Evolutionary conservation across 2,329 filamentous ascomycete genomes (phyloP).

Genomic region (Trichoderma sp.): DNA sequence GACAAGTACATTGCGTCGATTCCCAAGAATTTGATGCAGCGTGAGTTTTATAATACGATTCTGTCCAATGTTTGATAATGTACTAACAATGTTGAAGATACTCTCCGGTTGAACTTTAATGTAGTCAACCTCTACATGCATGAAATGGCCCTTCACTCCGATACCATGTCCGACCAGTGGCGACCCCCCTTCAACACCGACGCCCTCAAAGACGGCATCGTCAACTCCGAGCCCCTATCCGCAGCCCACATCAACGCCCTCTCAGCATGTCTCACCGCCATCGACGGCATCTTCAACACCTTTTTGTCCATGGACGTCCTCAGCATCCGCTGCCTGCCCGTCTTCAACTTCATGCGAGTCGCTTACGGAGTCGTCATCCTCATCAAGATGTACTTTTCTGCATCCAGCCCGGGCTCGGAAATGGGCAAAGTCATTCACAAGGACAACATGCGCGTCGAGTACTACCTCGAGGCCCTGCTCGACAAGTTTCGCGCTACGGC

Average conservation of each 20-base stretch:
- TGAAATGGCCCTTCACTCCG: constrained; percentile 68
- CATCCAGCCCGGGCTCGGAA: constrained; percentile 61
- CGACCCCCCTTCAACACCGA: constrained; percentile 47
- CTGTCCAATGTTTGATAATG: neutral
- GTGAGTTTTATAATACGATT: constrained; percentile 39
- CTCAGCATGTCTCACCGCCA: constrained; percentile 63
- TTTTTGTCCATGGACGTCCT: constrained; percentile 61
- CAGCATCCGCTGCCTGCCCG: constrained; percentile 63
- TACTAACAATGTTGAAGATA: constrained; percentile 41
- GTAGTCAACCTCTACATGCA: constrained; percentile 71
- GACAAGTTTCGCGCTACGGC: constrained; percentile 65
- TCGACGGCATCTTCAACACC: constrained; percentile 64
- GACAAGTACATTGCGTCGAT: constrained; percentile 58
- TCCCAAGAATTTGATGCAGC: constrained; percentile 50
- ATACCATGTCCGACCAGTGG: constrained; percentile 57
- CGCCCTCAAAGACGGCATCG: constrained; percentile 43
- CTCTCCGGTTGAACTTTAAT: constrained; percentile 61
- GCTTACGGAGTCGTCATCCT: constrained; percentile 70
- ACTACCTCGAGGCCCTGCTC: constrained; percentile 68
- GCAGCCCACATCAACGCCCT: constrained; percentile 64
- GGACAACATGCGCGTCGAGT: constrained; percentile 62
- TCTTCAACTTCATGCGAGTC: constrained; percentile 69
- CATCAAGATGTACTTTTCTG: constrained; percentile 71
- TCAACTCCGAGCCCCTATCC: constrained; percentile 40
- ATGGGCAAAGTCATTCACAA: constrained; percentile 69